Evolutionary conservation across 2,329 filamentous ascomycete genomes (phyloP).

Genomic region (Arachnomyces sp.): DNA sequence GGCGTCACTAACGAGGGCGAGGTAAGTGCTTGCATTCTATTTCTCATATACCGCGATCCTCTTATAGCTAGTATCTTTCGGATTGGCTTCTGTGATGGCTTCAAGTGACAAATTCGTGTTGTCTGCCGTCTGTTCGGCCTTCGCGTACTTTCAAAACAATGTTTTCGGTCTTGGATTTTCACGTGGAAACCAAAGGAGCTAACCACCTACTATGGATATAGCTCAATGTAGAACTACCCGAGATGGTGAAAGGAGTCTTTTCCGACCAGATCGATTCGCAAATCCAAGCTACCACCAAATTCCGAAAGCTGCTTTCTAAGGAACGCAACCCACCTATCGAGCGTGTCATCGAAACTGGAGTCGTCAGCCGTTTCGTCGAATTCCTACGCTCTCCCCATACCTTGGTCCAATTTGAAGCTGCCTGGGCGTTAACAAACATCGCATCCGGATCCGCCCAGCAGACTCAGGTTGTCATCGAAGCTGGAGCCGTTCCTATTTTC

Average conservation of each 20-base stretch:
- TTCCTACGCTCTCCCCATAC: conserved; percentile 97
- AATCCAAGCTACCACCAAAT: conserved; percentile 96
- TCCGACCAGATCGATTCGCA: conserved; percentile 97
- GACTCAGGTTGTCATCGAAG: conserved; percentile 97
- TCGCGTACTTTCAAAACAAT: conserved; percentile 1
- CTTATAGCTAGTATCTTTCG: not conserved
- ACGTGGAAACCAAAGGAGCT: no score
- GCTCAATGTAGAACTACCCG: conserved; percentile 95
- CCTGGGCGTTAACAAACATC: conserved; percentile 98
- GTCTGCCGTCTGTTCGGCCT: not conserved
- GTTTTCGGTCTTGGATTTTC: not conserved
- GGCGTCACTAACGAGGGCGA: conserved; percentile 89
- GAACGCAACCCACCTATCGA: conserved; percentile 99
- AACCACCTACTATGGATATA: conserved; percentile 30
- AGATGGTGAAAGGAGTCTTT: conserved; percentile 97
- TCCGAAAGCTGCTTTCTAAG: conserved; percentile 95
- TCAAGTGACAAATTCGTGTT: no score
- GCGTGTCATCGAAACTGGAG: conserved; percentile 97
- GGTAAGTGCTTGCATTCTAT: conserved; percentile 50
- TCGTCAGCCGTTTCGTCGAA: conserved; percentile 94
- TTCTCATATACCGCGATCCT: conserved; percentile 3
- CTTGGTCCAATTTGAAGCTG: conserved; percentile 96
- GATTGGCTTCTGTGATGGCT: no score
- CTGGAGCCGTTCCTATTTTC: conserved; percentile 95
- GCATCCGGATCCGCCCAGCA: conserved; percentile 93